These are phyloP conservation scores for Rhinocladiella similis DNA, from an alignment of 2,329 filamentous ascomycete species.

Conservation along the genomic window DNA sequence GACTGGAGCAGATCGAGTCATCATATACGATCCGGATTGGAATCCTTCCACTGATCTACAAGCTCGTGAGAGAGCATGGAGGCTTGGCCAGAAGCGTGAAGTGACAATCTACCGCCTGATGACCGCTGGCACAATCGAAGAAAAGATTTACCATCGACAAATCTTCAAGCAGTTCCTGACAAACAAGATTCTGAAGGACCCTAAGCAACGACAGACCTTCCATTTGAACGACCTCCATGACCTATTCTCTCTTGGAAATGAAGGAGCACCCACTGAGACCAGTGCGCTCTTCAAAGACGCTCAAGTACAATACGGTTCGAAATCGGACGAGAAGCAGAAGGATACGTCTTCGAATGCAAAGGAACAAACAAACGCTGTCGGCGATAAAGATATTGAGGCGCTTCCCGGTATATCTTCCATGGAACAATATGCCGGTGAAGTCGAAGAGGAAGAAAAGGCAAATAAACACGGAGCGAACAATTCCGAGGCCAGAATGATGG, in stretches of 20 bases:
- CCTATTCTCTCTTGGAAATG: constrained; percentile 75
- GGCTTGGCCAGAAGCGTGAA: constrained; percentile 88
- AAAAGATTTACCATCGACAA: constrained; percentile 98
- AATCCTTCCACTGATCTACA: constrained; percentile 96
- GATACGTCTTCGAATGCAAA: constrained; percentile 22
- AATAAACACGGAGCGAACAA: constrained; percentile 36
- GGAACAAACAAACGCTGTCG: constrained; percentile 30
- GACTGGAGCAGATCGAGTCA: constrained; percentile 91
- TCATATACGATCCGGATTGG: constrained; percentile 99
- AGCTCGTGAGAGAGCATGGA: constrained; percentile 92
- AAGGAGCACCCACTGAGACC: constrained; percentile 75
- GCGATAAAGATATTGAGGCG: constrained; percentile 48
- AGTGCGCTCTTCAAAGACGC: constrained; percentile 85
- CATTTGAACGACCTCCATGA: constrained; percentile 89
- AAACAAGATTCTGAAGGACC: constrained; percentile 92
- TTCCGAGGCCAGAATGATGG: constrained; percentile 75
- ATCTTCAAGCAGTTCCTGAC: constrained; percentile 98
- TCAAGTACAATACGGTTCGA: constrained; percentile 65
- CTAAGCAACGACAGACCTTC: constrained; percentile 89
- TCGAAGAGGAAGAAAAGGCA: constrained; percentile 41
- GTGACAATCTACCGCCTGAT: constrained; percentile 98
- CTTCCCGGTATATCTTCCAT: constrained; percentile 63
- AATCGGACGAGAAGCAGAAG: constrained; percentile 17
- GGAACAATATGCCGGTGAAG: constrained; percentile 61
- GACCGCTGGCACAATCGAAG: constrained; percentile 96